phyloP scores from a whole-genome alignment of 2,329 filamentous ascomycete genomes.

The Alternaria solani region DNA sequence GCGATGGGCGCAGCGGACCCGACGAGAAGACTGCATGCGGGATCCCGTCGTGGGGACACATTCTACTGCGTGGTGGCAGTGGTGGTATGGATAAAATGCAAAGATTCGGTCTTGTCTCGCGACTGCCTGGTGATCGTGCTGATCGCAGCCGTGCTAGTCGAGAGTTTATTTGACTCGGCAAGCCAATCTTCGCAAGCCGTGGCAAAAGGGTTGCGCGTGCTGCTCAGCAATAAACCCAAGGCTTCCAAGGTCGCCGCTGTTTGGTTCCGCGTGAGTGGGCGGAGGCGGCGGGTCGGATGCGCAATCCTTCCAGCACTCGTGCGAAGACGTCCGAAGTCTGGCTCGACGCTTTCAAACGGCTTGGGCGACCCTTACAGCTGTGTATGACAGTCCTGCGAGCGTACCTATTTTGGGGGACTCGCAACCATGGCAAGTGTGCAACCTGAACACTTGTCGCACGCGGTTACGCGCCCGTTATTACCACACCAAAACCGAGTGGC shows the following conservation, averaged over 20 bases:
- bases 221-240: slow-evolving; percentile 17
- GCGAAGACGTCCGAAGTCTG: slow-evolving; percentile 3
- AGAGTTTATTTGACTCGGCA: slow-evolving; percentile 24
- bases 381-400: slow-evolving; percentile 8
- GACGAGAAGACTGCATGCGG: slow-evolving; percentile 6
- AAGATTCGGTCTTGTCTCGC: slow-evolving; percentile 12
- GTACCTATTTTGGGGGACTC: slow-evolving; percentile 18
- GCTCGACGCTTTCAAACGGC: slow-evolving; percentile 1
- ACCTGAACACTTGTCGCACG: slow-evolving; percentile 10
- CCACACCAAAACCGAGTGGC: slow-evolving; percentile 14
- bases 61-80: slow-evolving; percentile 3
- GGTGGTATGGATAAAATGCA: slow-evolving; percentile 19
- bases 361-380: slow-evolving; percentile 7
- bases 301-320: slow-evolving; percentile 2
- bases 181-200: slow-evolving; percentile 19
- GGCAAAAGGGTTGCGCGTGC: slow-evolving; percentile 40
- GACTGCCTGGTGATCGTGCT: slow-evolving; percentile 24
- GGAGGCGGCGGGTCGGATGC: slow-evolving; percentile 14
- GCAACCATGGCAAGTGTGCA: slow-evolving; percentile 9
- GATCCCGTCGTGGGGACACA: slow-evolving; percentile 17
- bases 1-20: slow-evolving; percentile 6
- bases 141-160: slow-evolving; percentile 22
- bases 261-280: slow-evolving; percentile 15
- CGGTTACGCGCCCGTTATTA: slow-evolving; percentile 19
- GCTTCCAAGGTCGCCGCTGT: slow-evolving; percentile 14